phyloP scores from a whole-genome alignment of 345 rosid species.

The Salix caprea region DNA sequence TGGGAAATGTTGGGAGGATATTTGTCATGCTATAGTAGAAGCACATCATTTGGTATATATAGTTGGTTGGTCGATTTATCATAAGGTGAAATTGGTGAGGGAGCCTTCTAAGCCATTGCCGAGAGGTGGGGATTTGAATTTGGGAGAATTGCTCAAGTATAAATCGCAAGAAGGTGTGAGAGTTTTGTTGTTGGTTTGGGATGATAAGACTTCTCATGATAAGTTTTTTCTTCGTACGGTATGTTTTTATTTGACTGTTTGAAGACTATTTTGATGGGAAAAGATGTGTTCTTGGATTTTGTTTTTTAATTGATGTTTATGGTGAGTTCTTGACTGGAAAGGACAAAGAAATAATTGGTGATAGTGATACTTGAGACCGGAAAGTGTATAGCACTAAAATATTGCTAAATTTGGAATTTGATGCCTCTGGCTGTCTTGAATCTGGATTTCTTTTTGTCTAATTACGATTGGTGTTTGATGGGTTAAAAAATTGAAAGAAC shows the following conservation, averaged over 20 bases:
- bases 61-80: slow-evolving; percentile 83
- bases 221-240: slow-evolving; percentile 75
- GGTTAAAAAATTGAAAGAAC: not conserved
- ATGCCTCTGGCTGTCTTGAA: not conserved
- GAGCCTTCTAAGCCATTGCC: slow-evolving; percentile 60
- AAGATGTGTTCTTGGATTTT: not conserved
- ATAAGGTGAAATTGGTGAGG: slow-evolving; percentile 62
- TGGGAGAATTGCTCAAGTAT: slow-evolving; percentile 75
- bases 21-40: slow-evolving; percentile 72
- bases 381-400: not conserved
- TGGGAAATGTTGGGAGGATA: slow-evolving; percentile 83
- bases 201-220: slow-evolving; percentile 83
- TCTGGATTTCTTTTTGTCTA: not conserved
- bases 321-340: not conserved
- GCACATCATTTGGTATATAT: slow-evolving; percentile 84
- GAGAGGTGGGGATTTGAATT: slow-evolving; percentile 50
- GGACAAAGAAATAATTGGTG: not conserved
- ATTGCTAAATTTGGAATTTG: too few relatives aligned
- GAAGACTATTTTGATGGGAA: not conserved
- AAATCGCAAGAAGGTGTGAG: slow-evolving; percentile 86
- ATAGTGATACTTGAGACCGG: not conserved
- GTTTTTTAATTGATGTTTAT: not conserved
- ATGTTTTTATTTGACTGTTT: not conserved
- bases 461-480: not conserved
- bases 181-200: slow-evolving; percentile 82